Conservation (phyloP, 2,329 filamentous ascomycete species). For the Aureobasidium sp. region DNA sequence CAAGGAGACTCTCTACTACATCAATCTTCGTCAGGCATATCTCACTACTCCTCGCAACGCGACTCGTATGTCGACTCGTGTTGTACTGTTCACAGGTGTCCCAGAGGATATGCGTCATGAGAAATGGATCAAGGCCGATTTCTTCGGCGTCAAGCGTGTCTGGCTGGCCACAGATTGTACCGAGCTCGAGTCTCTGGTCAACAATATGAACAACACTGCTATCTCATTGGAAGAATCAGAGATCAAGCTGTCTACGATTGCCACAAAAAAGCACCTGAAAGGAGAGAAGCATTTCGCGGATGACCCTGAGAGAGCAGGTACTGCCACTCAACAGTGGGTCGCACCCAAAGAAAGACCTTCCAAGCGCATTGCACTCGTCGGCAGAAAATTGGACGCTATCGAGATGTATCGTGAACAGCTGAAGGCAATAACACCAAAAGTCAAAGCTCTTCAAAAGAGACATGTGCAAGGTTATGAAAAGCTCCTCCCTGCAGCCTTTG, state of each 20-base stretch:
- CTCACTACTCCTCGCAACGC: slow-evolving; percentile 35
- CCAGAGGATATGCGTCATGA: slow-evolving; percentile 34
- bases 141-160: slow-evolving; percentile 32
- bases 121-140: slow-evolving; percentile 31
- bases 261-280: slow-evolving; percentile 22
- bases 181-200: slow-evolving; percentile 35
- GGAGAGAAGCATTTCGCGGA: slow-evolving; percentile 19
- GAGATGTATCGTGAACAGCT: slow-evolving; percentile 74
- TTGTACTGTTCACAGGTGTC: slow-evolving; percentile 39
- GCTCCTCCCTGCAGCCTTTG: slow-evolving; percentile 67
- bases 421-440: slow-evolving; percentile 62
- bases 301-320: slow-evolving; percentile 28
- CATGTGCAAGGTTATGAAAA: slow-evolving; percentile 56
- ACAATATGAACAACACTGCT: slow-evolving; percentile 36
- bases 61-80: slow-evolving; percentile 37
- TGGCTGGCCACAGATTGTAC: slow-evolving; percentile 40
- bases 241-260: slow-evolving; percentile 33
- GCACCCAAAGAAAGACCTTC: slow-evolving; percentile 62
- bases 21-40: slow-evolving; percentile 40
- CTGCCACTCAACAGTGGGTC: slow-evolving; percentile 48
- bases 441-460: slow-evolving; percentile 52
- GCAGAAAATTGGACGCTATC: slow-evolving; percentile 84
- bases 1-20: slow-evolving; percentile 36
- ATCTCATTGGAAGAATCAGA: slow-evolving; percentile 37
- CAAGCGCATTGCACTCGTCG: slow-evolving; percentile 52